These are phyloP conservation scores for Cladosporium velox DNA, from an alignment of 2,329 filamentous ascomycete species.

Conservation along the genomic window DNA sequence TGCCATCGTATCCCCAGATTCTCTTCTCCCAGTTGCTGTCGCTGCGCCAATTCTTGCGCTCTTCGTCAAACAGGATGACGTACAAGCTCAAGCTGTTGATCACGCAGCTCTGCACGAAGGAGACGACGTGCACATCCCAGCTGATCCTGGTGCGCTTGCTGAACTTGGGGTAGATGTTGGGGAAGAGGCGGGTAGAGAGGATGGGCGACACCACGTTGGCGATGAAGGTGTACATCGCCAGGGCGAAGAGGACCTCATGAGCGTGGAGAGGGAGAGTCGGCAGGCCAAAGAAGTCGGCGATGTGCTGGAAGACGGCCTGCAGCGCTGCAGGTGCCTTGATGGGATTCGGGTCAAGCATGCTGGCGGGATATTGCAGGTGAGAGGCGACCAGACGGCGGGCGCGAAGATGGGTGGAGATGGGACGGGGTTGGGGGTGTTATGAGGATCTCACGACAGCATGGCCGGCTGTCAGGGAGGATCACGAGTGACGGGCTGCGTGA, in stretches of 20 bases:
- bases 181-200: conserved; percentile 64
- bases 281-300: conserved; percentile 63
- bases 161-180: conserved; percentile 63
- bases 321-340: conserved; percentile 60
- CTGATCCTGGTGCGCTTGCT: conserved; percentile 68
- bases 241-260: conserved; percentile 71
- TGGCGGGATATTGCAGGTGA: background rate
- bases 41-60: conserved; percentile 53
- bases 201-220: conserved; percentile 67
- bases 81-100: conserved; percentile 75
- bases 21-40: conserved; percentile 64
- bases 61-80: conserved; percentile 68
- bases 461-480: conserved; percentile 1
- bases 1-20: conserved; percentile 76
- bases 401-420: background rate
- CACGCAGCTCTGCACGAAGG: conserved; percentile 72
- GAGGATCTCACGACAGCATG: conserved; percentile 2
- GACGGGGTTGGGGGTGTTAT: background rate
- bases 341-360: conserved; percentile 74
- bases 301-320: conserved; percentile 59
- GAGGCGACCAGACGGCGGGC: background rate
- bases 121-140: conserved; percentile 86
- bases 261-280: conserved; percentile 72
- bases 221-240: conserved; percentile 68
- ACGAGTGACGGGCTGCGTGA: conserved; percentile 14